Conservation (phyloP, 192 early-diverging fungal species). For the Coemansia sp. region DNA sequence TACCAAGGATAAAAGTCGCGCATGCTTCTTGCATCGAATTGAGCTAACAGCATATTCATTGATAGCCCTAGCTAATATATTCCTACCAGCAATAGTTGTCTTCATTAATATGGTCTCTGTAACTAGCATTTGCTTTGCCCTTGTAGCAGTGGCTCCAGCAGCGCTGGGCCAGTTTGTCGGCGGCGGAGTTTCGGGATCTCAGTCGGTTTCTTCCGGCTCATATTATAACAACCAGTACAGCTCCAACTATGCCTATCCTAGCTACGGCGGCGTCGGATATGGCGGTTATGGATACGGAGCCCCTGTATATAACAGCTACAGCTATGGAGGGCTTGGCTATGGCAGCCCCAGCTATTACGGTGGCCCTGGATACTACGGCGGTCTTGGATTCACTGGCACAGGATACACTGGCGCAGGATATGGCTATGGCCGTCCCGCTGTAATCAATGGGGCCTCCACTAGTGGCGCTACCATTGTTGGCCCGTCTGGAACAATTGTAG, state of each 20-base stretch:
- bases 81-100: not conserved
- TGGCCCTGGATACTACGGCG: constrained; percentile 20
- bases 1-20: constrained; percentile 8
- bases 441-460: constrained; percentile 37
- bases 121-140: constrained; percentile 20
- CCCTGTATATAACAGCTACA: constrained; percentile 13
- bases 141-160: constrained; percentile 18
- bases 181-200: constrained; percentile 18
- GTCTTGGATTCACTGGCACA: constrained; percentile 14
- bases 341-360: constrained; percentile 11
- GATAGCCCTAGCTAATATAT: too few relatives aligned
- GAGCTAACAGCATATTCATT: too few relatives aligned
- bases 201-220: constrained; percentile 42
- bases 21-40: too few relatives aligned
- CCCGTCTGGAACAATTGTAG: constrained; percentile 48
- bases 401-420: constrained; percentile 24
- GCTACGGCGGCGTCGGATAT: constrained; percentile 21
- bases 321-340: constrained; percentile 21
- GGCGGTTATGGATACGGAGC: constrained; percentile 19
- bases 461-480: constrained; percentile 46
- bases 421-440: constrained; percentile 28
- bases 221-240: constrained; percentile 47
- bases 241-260: constrained; percentile 17
- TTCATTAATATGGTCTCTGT: constrained; percentile 34
- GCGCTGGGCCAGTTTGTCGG: constrained; percentile 31